Conservation (phyloP, 129 eudicot genomes). For the Mikania micrantha region DNA sequence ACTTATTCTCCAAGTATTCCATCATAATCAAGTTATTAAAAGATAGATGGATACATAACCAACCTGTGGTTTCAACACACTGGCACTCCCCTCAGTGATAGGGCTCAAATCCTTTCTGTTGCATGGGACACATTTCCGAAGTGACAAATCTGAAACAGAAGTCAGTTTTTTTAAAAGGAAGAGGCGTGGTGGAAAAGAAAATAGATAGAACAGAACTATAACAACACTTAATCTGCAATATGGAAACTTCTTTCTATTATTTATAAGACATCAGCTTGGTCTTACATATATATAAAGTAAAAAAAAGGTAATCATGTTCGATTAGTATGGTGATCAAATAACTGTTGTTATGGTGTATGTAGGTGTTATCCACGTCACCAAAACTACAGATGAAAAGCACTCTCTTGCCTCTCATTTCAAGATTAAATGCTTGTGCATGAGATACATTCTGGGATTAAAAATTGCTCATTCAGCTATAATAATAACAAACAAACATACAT, state of each 20-base stretch:
- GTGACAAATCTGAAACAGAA: conserved; percentile 50
- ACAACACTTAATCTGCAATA: conserved; percentile 1
- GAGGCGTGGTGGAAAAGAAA: no score
- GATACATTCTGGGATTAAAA: no score
- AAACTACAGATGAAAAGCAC: no score
- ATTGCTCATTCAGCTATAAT: no score
- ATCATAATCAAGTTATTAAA: not conserved
- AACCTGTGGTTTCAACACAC: conserved; percentile 49
- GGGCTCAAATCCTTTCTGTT: conserved; percentile 61
- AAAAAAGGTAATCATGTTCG: not conserved
- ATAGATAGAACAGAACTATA: not conserved
- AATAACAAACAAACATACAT: no score
- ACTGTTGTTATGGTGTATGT: no score
- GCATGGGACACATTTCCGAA: conserved; percentile 86
- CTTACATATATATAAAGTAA: not conserved
- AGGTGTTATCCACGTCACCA: no score
- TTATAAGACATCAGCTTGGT: not conserved
- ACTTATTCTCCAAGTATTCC: not conserved
- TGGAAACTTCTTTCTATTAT: not conserved
- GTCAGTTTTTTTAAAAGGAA: not conserved
- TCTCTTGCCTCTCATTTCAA: no score
- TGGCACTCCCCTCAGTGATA: conserved; percentile 65
- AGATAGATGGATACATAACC: not conserved
- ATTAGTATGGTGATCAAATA: not conserved
- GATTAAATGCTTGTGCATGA: no score